Conservation (phyloP, 148 eudicot genomes). For the Amaranthus cruentus region DNA sequence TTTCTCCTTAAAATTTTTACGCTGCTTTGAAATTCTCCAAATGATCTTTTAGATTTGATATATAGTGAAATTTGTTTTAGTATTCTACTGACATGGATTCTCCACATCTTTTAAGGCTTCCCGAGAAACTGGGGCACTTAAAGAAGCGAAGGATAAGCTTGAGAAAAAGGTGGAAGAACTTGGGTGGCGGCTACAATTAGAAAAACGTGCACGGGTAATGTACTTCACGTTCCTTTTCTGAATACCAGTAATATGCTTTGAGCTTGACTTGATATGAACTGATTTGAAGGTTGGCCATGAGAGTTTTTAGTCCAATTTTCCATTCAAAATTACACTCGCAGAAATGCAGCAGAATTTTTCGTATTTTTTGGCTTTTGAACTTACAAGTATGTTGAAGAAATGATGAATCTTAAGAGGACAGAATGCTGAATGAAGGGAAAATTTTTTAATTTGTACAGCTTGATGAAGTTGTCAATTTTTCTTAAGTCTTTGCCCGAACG, state of each 20-base stretch:
- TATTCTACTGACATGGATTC: slow-evolving; percentile 18
- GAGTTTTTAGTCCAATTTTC: background rate
- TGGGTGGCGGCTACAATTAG: slow-evolving; percentile 69
- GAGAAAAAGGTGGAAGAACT: slow-evolving; percentile 91
- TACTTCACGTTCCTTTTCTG: background rate
- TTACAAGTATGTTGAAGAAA: background rate
- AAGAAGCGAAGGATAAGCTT: slow-evolving; percentile 83
- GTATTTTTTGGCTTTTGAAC: no score
- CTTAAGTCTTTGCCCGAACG: background rate
- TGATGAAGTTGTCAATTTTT: background rate
- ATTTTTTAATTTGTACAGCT: background rate
- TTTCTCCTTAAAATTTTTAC: background rate
- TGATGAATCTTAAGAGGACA: background rate
- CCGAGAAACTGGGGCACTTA: slow-evolving; percentile 76
- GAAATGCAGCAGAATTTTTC: no score
- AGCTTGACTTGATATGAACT: slow-evolving; percentile 2
- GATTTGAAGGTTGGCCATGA: slow-evolving; percentile 5
- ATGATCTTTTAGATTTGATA: background rate
- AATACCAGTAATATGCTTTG: slow-evolving; percentile 3
- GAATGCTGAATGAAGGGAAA: background rate
- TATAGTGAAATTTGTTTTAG: background rate
- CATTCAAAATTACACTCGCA: background rate
- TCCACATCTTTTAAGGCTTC: slow-evolving; percentile 49
- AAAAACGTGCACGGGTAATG: slow-evolving; percentile 83
- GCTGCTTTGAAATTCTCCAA: background rate